A percentile compares a stretch with the other conserved stretches of the same genome.
phyloP scores from a whole-genome alignment of 345 rosid genomes.

The Eucalyptus curtisii region DNA sequence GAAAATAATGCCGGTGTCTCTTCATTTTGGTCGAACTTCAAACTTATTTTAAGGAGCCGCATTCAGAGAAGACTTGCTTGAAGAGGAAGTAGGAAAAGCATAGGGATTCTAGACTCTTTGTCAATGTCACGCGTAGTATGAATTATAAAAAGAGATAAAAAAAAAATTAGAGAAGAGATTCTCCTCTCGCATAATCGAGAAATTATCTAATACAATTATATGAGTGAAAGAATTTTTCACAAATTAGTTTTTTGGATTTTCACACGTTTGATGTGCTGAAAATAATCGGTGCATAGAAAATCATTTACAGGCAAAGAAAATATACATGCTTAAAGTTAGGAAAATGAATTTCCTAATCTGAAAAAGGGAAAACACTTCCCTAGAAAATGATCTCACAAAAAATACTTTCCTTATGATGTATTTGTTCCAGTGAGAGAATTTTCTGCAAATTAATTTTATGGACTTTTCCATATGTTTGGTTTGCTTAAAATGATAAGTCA shows the following conservation, averaged over 20 bases:
- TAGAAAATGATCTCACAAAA: neutral
- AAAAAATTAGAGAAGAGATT: neutral
- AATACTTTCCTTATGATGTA: neutral
- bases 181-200: neutral
- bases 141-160: neutral
- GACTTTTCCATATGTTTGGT: neutral
- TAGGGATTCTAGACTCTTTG: neutral
- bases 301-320: neutral
- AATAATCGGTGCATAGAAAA: neutral
- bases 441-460: neutral
- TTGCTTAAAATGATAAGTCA: neutral
- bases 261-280: neutral
- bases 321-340: neutral
- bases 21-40: neutral
- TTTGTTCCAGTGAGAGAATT: neutral
- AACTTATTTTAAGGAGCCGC: neutral
- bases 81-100: neutral
- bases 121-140: neutral
- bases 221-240: neutral
- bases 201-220: neutral
- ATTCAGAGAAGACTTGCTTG: neutral
- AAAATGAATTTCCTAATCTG: fast-evolving
- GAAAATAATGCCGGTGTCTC: neutral
- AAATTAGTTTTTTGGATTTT: neutral
- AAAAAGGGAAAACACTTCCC: neutral